Evolutionary conservation across 306 rosid genomes (phyloP).

Genomic region (Rubus parviflorus): DNA sequence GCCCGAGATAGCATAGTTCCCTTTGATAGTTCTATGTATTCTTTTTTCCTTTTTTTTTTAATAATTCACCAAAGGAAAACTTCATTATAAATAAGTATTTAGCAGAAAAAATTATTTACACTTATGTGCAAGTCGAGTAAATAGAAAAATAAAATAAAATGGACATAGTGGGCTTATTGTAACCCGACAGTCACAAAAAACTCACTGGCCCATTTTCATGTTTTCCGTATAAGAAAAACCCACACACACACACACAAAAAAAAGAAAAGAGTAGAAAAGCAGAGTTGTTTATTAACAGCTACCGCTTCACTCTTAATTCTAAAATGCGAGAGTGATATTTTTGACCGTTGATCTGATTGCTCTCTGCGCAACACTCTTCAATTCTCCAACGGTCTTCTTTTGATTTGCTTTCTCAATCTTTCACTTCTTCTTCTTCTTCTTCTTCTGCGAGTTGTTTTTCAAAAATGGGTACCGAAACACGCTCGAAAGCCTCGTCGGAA

Average conservation of each 20-base stretch:
- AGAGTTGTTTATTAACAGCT: background rate
- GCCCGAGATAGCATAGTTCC: background rate
- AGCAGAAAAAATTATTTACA: background rate
- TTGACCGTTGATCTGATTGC: background rate
- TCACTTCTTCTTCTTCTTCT: constrained; percentile 1
- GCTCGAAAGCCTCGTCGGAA: constrained; percentile 27
- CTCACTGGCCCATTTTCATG: too few species aligned
- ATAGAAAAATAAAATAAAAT: too few species aligned
- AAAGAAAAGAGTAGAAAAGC: background rate
- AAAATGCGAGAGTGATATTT: too few species aligned
- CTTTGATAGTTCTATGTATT: background rate
- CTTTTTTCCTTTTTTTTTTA: background rate
- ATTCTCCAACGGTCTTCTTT: constrained; percentile 14
- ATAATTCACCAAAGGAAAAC: background rate
- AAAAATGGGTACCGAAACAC: constrained; percentile 37
- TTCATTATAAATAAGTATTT: background rate
- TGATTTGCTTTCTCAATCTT: background rate
- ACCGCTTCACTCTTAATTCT: background rate
- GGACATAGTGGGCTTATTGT: too few species aligned
- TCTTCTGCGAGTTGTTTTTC: background rate
- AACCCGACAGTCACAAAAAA: too few species aligned
- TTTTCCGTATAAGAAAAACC: too few species aligned
- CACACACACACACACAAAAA: too few species aligned
- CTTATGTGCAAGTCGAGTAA: background rate
- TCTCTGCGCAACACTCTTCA: background rate